A percentile compares a stretch with the other conserved stretches of the same genome.
Conservation (phyloP, 2,329 filamentous ascomycete species). For the Fusarium nanum region DNA sequence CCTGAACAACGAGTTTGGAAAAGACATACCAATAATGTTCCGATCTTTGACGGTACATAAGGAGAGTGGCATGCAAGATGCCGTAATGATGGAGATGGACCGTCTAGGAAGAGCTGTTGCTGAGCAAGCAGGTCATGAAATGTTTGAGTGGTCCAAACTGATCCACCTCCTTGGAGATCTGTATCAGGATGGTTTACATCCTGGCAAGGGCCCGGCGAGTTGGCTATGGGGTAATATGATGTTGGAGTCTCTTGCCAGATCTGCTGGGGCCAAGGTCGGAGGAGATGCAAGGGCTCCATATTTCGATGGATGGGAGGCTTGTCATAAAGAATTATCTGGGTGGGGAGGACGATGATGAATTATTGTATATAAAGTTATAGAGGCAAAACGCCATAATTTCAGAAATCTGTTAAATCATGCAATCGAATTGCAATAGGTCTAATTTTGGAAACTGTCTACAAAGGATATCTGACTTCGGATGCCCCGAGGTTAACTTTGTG, state of each 20-base stretch:
- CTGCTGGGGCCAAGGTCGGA: neutral
- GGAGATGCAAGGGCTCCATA: constrained; percentile 17
- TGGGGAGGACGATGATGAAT: constrained; percentile 30
- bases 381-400: neutral
- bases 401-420: neutral
- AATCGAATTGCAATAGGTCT: neutral
- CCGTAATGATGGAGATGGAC: constrained; percentile 37
- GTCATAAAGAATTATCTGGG: neutral
- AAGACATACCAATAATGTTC: constrained; percentile 26
- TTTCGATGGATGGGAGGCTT: constrained; percentile 18
- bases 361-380: neutral
- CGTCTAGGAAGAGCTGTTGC: constrained; percentile 31
- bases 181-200: constrained; percentile 22
- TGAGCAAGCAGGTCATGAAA: constrained; percentile 36
- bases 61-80: constrained; percentile 29
- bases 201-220: constrained; percentile 29
- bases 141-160: constrained; percentile 35
- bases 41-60: constrained; percentile 28
- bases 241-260: constrained; percentile 29
- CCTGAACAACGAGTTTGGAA: constrained; percentile 23
- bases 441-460: neutral
- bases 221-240: constrained; percentile 39
- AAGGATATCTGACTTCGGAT: neutral
- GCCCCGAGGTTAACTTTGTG: neutral
- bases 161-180: constrained; percentile 24